A percentile compares a stretch with the other conserved stretches of the same genome.
These are phyloP conservation scores for Lachnellula occidentalis DNA, from an alignment of 2,329 filamentous ascomycete genomes.

Conservation along the genomic window DNA sequence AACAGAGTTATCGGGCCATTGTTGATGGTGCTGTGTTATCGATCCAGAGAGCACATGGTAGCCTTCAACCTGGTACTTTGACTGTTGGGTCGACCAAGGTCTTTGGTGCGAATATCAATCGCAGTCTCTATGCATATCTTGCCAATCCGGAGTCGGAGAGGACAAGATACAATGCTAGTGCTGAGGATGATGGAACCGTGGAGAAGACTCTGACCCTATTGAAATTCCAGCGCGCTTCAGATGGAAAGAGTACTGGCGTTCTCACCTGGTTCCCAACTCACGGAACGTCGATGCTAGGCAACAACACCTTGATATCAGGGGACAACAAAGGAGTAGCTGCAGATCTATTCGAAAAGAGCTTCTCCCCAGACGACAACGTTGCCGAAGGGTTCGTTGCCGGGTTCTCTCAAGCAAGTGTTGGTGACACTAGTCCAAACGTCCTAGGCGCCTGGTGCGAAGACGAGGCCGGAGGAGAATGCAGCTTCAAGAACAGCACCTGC, in stretches of 20 bases:
- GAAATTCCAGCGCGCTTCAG: slow-evolving; percentile 67
- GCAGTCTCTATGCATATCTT: slow-evolving; percentile 82
- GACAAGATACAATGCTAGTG: slow-evolving; percentile 52
- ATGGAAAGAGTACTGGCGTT: slow-evolving; percentile 71
- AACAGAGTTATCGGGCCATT: slow-evolving; percentile 82
- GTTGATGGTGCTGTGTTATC: slow-evolving; percentile 80
- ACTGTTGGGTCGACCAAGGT: slow-evolving; percentile 66
- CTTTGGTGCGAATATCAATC: slow-evolving; percentile 76
- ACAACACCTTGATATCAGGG: slow-evolving; percentile 87
- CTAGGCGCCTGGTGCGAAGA: slow-evolving; percentile 88
- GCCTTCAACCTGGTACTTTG: slow-evolving; percentile 59
- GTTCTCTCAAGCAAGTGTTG: slow-evolving; percentile 88
- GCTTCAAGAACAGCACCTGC: slow-evolving; percentile 79
- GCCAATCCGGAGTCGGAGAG: slow-evolving; percentile 77
- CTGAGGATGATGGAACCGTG: slow-evolving; percentile 47
- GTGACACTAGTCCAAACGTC: slow-evolving; percentile 85
- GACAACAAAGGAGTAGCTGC: slow-evolving; percentile 96
- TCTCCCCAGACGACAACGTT: slow-evolving; percentile 48
- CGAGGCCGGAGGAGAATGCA: slow-evolving; percentile 65
- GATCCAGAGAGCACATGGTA: slow-evolving; percentile 74
- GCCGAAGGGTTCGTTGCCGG: slow-evolving; percentile 74
- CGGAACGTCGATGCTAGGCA: slow-evolving; percentile 83
- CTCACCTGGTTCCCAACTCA: slow-evolving; percentile 91
- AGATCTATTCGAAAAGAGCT: slow-evolving; percentile 71
- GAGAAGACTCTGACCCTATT: slow-evolving; percentile 79